Conservation (phyloP, 2,329 filamentous ascomycete genomes). For the Parastagonospora nodorum region DNA sequence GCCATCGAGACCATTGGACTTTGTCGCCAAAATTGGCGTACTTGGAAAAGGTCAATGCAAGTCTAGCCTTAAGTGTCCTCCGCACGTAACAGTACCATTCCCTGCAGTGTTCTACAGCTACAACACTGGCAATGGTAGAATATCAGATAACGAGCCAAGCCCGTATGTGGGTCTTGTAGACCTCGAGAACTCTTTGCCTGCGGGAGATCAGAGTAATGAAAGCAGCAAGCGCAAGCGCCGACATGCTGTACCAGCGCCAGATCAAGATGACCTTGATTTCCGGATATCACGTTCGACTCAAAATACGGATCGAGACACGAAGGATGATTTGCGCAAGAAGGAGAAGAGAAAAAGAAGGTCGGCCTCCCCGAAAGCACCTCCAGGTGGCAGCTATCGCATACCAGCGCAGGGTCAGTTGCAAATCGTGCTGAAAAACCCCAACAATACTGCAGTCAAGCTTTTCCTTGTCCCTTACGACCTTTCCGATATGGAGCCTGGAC, state of each 20-base stretch:
- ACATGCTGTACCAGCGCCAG: slow-evolving; percentile 28
- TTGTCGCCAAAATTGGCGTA: slow-evolving; percentile 93
- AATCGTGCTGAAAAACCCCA: slow-evolving; percentile 96
- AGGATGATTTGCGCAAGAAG: slow-evolving; percentile 49
- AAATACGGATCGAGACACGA: slow-evolving; percentile 9
- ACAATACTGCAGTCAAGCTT: slow-evolving; percentile 96
- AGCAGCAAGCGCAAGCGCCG: slow-evolving; percentile 49
- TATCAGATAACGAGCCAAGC: slow-evolving; percentile 82
- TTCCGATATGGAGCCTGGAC: slow-evolving; percentile 87
- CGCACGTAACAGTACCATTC: slow-evolving; percentile 89
- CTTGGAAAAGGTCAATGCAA: slow-evolving; percentile 89
- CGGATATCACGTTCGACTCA: slow-evolving; percentile 25
- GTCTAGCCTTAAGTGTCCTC: slow-evolving; percentile 78
- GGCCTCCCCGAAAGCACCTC: slow-evolving; percentile 67
- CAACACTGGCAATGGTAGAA: slow-evolving; percentile 69
- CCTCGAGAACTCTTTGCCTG: slow-evolving; percentile 76
- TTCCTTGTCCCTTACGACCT: slow-evolving; percentile 94
- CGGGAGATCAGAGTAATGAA: slow-evolving; percentile 50
- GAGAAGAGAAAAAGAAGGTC: slow-evolving; percentile 65
- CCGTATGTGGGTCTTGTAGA: slow-evolving; percentile 95
- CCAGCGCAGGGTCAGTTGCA: slow-evolving; percentile 93
- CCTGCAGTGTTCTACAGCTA: slow-evolving; percentile 97
- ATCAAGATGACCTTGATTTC: slow-evolving; percentile 33
- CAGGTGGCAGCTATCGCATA: slow-evolving; percentile 90
- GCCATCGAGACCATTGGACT: slow-evolving; percentile 89